Percentiles rank a stretch among this genome's conserved stretches.
phyloP scores from a whole-genome alignment of 2,329 filamentous ascomycete genomes.

The Nothomitra cinnamomea region DNA sequence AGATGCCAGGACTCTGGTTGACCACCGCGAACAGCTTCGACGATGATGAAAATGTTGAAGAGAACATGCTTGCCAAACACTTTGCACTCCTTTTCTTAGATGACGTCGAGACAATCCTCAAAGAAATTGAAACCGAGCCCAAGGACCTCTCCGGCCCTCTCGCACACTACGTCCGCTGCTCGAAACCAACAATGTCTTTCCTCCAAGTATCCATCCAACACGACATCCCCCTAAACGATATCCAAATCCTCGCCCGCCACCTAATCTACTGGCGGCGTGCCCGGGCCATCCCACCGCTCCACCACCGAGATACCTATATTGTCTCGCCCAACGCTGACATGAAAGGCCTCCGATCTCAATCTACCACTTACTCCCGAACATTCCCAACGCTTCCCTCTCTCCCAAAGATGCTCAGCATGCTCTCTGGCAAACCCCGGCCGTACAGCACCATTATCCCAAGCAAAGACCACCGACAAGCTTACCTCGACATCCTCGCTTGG shows the following conservation, averaged over 20 bases:
- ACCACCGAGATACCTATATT: slow-evolving; percentile 79
- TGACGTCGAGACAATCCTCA: slow-evolving; percentile 65
- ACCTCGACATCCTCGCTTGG: slow-evolving; percentile 86
- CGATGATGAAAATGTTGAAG: slow-evolving; percentile 42
- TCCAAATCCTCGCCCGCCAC: slow-evolving; percentile 78
- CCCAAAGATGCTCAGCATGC: slow-evolving; percentile 68
- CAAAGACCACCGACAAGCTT: slow-evolving; percentile 71
- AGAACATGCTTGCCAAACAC: slow-evolving; percentile 60
- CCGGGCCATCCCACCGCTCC: slow-evolving; percentile 76
- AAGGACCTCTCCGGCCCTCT: slow-evolving; percentile 62
- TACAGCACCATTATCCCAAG: slow-evolving; percentile 76
- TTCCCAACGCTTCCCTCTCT: slow-evolving; percentile 75
- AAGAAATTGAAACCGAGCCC: slow-evolving; percentile 48
- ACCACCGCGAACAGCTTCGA: slow-evolving; percentile 69
- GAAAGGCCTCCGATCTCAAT: slow-evolving; percentile 49
- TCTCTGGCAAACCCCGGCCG: slow-evolving; percentile 64
- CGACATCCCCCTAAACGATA: slow-evolving; percentile 58
- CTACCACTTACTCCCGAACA: slow-evolving; percentile 52
- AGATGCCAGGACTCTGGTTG: slow-evolving; percentile 63
- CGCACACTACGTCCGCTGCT: slow-evolving; percentile 52
- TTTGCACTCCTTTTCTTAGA: slow-evolving; percentile 74
- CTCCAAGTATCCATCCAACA: slow-evolving; percentile 54
- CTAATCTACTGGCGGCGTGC: slow-evolving; percentile 93
- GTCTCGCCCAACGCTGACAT: slow-evolving; percentile 81
- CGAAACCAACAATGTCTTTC: slow-evolving; percentile 49